These are phyloP conservation scores for Tolypocladium sp. DNA, from an alignment of 2,329 filamentous ascomycete species.

Conservation along the genomic window DNA sequence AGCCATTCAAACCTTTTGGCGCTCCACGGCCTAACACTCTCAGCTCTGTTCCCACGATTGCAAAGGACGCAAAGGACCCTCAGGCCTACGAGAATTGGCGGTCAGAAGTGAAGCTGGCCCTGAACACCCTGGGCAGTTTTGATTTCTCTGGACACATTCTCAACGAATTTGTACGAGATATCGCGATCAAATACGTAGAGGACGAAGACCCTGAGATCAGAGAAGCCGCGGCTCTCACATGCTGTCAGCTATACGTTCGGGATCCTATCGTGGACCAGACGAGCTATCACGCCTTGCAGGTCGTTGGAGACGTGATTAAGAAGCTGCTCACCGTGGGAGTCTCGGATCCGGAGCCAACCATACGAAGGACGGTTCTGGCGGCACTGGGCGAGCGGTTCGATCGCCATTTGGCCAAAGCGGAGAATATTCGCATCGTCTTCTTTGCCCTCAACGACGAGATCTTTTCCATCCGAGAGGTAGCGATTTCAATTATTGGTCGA, in stretches of 20 bases:
- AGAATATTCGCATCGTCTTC: constrained; percentile 93
- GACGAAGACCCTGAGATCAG: constrained; percentile 90
- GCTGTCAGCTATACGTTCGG: constrained; percentile 92
- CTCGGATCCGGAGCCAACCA: constrained; percentile 81
- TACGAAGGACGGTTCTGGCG: constrained; percentile 77
- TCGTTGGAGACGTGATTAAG: constrained; percentile 95
- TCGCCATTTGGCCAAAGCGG: constrained; percentile 88
- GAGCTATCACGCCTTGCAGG: constrained; percentile 90
- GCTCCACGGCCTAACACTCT: too few relatives aligned
- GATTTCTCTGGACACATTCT: constrained; percentile 88
- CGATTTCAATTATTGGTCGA: constrained; percentile 92
- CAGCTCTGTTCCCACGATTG: too few relatives aligned
- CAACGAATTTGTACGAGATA: constrained; percentile 96
- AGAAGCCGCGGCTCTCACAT: constrained; percentile 89
- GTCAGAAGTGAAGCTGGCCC: constrained; percentile 80
- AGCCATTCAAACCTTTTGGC: constrained; percentile 91
- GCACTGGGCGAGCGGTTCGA: constrained; percentile 92
- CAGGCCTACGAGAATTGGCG: constrained; percentile 70
- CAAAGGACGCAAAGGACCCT: constrained; percentile 79
- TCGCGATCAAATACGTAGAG: constrained; percentile 95
- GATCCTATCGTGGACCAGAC: too few relatives aligned
- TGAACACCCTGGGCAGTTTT: constrained; percentile 95
- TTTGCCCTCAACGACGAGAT: constrained; percentile 92
- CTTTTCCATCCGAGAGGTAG: constrained; percentile 85
- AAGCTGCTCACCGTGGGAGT: constrained; percentile 91